Base-by-base conservation (phyloP, 129 eudicot genomes). In the Flaveria bidentis region DNA sequence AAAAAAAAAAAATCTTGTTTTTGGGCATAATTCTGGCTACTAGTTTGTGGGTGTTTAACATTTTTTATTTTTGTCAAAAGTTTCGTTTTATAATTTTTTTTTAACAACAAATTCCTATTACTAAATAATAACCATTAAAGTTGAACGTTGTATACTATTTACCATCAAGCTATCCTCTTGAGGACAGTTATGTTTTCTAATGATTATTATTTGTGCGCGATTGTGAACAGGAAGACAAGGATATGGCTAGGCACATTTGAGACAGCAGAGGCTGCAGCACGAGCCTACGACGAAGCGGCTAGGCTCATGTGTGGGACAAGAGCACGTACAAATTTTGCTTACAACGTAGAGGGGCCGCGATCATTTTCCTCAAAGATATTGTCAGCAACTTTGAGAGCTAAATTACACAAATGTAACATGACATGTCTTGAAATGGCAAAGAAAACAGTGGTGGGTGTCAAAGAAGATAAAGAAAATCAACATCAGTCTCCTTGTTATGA, bases 161-260 rank as follows among this genome's bases (percentile, higher is more conserved):
- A 36, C 41, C 41, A 36, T 1, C 41, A 36, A 33, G 7, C 6
- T 33, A 33, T 28, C 33, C 33, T 28, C 2, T 26, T 26, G 3
- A 30, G 41, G 1, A 10, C 13, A 8, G 26, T 28, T 73, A 44
- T 44, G 25, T 71, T 62, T 28, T 69, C 72, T 76, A 22, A 82
- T 50, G 45, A 76, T 28, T 20, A 2, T 28, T 9, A 47, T 76
- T 58, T 75, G n/a, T 67, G 20, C 14, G 7, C 0, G 5, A 58
- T 12, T 58, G 16, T 6, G n/a, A 26, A 41, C 89, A 93, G 98
- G 90, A 93, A 93, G 76, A 93, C 98, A 11, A 82, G 98, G 73
- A 88, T 93, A 50, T 93, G 98, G 98, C 79, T 93, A 20, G 98
- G 98, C 60, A 93, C 98, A 66, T 93, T 88, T 66, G 96, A 90